Evolutionary conservation across 2,329 filamentous ascomycete species (phyloP).

Genomic region (Diaporthe batatas): DNA sequence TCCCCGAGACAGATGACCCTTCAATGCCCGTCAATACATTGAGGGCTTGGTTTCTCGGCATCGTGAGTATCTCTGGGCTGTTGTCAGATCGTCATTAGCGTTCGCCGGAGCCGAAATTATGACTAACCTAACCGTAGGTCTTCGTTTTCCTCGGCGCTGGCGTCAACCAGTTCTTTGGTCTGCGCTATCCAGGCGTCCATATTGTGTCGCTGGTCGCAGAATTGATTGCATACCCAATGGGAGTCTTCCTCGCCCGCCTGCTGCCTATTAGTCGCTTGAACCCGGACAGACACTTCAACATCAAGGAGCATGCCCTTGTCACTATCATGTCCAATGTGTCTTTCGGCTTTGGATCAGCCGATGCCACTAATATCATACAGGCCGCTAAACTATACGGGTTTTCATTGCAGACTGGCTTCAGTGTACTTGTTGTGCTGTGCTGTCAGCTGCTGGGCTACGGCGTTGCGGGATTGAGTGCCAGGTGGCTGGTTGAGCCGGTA

Average conservation of each 20-base stretch:
- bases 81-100: too few species aligned
- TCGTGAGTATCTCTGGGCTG: conserved; percentile 47
- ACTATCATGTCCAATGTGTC: conserved; percentile 64
- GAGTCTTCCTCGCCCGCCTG: conserved; percentile 54
- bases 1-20: conserved; percentile 51
- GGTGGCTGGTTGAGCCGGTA: conserved; percentile 54
- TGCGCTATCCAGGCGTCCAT: conserved; percentile 60
- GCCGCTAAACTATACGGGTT: conserved; percentile 58
- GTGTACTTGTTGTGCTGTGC: conserved; percentile 54
- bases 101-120: neutral
- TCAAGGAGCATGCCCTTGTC: conserved; percentile 61
- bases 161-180: conserved; percentile 61
- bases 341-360: conserved; percentile 60
- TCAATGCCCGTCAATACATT: conserved; percentile 59
- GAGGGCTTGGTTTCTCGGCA: conserved; percentile 58
- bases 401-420: conserved; percentile 53
- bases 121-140: conserved; percentile 44
- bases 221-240: conserved; percentile 58
- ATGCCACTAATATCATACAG: conserved; percentile 61
- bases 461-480: conserved; percentile 53
- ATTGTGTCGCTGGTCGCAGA: conserved; percentile 61
- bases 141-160: conserved; percentile 61
- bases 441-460: conserved; percentile 57
- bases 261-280: conserved; percentile 57
- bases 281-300: conserved; percentile 59